Percentiles rank a stretch among this genome's conserved stretches.
phyloP scores from a whole-genome alignment of 225 moss, liverwort and hornwort species.

The Bryoerythrophyllum caledonicum region DNA sequence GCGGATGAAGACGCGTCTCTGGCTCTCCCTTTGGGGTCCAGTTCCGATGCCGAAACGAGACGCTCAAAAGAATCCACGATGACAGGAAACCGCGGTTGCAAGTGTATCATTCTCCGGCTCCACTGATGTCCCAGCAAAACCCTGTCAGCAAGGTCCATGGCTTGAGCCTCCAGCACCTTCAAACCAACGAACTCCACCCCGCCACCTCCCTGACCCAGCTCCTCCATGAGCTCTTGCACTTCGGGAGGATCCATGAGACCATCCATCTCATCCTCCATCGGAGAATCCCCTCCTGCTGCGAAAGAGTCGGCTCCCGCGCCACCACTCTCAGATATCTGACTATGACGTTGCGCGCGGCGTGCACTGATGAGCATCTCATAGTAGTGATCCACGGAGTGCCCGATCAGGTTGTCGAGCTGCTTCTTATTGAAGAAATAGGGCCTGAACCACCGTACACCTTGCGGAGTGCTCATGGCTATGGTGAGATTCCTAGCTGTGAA shows the following conservation, averaged over 20 bases:
- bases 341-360: constrained; percentile 79
- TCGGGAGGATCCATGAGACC: constrained; percentile 89
- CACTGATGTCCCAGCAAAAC: constrained; percentile 83
- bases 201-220: constrained; percentile 82
- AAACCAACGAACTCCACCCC: constrained; percentile 77
- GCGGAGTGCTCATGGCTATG: constrained; percentile 89
- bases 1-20: constrained; percentile 24
- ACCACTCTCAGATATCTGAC: constrained; percentile 75
- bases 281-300: constrained; percentile 58
- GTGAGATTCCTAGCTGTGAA: constrained; percentile 94
- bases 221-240: constrained; percentile 95
- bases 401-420: constrained; percentile 87
- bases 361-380: constrained; percentile 92
- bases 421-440: constrained; percentile 96
- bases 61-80: constrained; percentile 96
- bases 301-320: constrained; percentile 35
- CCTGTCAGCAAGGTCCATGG: constrained; percentile 87
- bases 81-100: constrained; percentile 91
- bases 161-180: constrained; percentile 78
- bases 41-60: constrained; percentile 71
- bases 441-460: constrained; percentile 88
- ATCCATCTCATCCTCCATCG: constrained; percentile 76
- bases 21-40: constrained; percentile 52
- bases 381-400: constrained; percentile 96
- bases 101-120: constrained; percentile 80